phyloP scores from a whole-genome alignment of 2,329 filamentous ascomycete species.

The Pyrenophora seminiperda region DNA sequence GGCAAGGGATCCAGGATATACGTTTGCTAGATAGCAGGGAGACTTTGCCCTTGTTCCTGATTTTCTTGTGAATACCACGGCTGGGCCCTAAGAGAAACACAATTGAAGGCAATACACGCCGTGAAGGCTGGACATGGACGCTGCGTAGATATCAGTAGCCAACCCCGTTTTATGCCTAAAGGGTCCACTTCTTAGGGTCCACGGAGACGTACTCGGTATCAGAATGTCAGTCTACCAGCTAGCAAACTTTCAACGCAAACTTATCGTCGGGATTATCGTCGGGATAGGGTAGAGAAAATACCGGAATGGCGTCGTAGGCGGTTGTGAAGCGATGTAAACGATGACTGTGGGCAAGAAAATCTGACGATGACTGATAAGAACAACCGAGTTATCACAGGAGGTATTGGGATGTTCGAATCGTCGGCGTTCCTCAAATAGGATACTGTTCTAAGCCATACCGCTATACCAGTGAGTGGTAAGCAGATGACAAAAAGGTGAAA shows the following conservation, averaged over 20 bases:
- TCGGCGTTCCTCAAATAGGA: conserved; percentile 11
- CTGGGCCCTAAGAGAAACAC: conserved; percentile 14
- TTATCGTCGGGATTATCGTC: background rate
- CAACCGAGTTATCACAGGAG: background rate
- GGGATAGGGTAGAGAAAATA: background rate
- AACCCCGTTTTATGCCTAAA: background rate
- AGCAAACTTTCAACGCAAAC: background rate
- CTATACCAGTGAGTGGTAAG: background rate
- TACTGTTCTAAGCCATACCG: conserved; percentile 6
- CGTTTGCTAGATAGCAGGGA: conserved; percentile 12
- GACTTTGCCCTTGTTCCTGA: background rate
- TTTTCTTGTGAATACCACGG: conserved; percentile 9
- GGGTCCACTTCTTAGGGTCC: background rate
- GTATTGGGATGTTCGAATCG: background rate
- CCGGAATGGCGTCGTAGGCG: background rate
- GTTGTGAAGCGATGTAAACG: background rate
- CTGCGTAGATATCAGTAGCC: background rate
- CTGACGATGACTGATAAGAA: background rate
- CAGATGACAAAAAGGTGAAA: background rate
- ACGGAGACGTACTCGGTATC: conserved; percentile 1
- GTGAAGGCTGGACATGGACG: conserved; percentile 11
- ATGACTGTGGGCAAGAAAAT: background rate
- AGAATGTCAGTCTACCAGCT: background rate
- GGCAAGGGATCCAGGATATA: conserved; percentile 11
- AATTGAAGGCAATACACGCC: conserved; percentile 16